A percentile compares a stretch with the other conserved stretches of the same genome.
Conservation (phyloP, 2,329 filamentous ascomycete genomes). For the Colletotrichum sp. region DNA sequence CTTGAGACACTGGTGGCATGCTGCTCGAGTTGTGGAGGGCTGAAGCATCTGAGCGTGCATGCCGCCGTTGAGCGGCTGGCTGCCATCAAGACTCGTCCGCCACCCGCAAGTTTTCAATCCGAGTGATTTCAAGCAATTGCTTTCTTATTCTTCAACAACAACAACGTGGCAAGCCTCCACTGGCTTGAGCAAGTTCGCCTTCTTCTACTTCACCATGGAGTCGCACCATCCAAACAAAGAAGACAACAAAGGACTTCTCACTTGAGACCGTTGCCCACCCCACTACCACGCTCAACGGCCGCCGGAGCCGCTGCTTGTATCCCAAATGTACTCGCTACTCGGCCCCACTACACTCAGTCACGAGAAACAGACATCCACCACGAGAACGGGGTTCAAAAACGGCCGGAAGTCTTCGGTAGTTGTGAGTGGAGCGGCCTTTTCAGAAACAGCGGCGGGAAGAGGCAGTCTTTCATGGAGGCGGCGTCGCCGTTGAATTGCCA, state of each 20-base stretch:
- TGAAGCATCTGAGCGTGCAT: constrained; percentile 3
- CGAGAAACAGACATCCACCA: not conserved
- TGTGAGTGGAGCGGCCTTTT: not conserved
- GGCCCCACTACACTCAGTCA: not conserved
- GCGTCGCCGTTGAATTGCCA: not conserved
- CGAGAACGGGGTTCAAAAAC: not conserved
- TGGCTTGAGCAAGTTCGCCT: not conserved
- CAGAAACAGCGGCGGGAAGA: not conserved
- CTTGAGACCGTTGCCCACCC: constrained; percentile 4
- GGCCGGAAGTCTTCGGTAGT: not conserved
- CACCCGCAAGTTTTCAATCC: not conserved
- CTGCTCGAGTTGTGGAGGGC: not conserved
- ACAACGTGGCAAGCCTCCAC: not conserved
- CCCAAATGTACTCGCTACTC: not conserved
- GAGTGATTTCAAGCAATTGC: not conserved
- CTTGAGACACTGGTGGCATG: not conserved
- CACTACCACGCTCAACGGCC: not conserved
- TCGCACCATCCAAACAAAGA: not conserved
- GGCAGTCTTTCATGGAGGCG: not conserved
- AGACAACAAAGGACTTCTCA: not conserved
- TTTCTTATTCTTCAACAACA: not conserved
- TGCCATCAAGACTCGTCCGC: not conserved
- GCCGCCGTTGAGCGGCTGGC: not conserved
- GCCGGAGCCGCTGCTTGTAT: not conserved
- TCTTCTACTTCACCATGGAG: not conserved